phyloP scores from a whole-genome alignment of 495 filamentous ascomycete species.

The Daldinia childiae region DNA sequence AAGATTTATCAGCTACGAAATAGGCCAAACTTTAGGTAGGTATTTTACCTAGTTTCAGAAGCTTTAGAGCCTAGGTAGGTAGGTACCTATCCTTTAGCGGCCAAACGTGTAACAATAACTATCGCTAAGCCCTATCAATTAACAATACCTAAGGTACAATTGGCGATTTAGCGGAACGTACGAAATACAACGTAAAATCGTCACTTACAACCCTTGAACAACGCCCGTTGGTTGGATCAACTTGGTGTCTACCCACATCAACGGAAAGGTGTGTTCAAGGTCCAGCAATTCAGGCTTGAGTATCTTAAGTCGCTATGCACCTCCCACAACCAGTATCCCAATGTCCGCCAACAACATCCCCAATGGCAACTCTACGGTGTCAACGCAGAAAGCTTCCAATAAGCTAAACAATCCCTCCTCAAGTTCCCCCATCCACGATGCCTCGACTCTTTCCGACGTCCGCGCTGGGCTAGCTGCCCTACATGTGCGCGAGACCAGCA shows the following conservation, averaged over 20 bases:
- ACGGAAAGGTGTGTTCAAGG: slow-evolving; percentile 23
- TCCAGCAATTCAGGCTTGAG: slow-evolving; percentile 30
- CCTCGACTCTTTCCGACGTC: slow-evolving; percentile 79
- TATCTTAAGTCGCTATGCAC: slow-evolving; percentile 47
- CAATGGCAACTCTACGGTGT: slow-evolving; percentile 47
- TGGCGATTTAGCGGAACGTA: background rate
- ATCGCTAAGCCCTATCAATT: slow-evolving; percentile 4
- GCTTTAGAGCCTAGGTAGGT: too few relatives aligned
- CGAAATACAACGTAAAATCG: background rate
- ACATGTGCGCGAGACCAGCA: slow-evolving; percentile 74
- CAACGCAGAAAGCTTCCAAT: slow-evolving; percentile 34
- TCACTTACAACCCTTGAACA: slow-evolving; percentile 2
- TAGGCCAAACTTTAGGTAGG: too few relatives aligned
- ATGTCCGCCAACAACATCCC: slow-evolving; percentile 48
- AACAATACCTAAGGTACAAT: background rate
- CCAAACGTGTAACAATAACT: background rate
- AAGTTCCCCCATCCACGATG: slow-evolving; percentile 66
- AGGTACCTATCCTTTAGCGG: background rate
- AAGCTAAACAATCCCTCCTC: slow-evolving; percentile 44
- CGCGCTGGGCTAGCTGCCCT: slow-evolving; percentile 77
- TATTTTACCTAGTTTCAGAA: too few relatives aligned
- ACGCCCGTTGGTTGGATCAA: slow-evolving; percentile 10
- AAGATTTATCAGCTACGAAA: background rate
- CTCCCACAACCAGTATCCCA: slow-evolving; percentile 42
- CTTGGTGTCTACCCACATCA: slow-evolving; percentile 21